phyloP scores from a whole-genome alignment of 106 monocot species.

The Ottelia alismoides region DNA sequence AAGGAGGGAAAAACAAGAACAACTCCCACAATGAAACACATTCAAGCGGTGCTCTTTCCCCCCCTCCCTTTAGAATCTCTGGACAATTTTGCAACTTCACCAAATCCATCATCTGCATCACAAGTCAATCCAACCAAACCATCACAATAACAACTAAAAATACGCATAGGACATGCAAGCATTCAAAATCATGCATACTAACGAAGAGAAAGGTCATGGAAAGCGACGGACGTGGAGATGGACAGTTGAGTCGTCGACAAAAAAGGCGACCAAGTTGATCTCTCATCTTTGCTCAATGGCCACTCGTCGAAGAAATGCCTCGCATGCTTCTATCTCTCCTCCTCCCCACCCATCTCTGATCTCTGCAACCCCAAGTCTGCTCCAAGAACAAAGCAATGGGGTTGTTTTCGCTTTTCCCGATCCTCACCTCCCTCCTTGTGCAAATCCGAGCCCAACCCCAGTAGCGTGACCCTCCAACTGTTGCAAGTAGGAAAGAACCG shows the following conservation, averaged over 20 bases:
- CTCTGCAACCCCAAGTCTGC: background rate
- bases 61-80: too few species aligned
- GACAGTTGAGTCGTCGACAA: constrained; percentile 1
- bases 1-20: too few species aligned
- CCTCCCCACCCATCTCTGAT: background rate
- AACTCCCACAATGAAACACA: too few species aligned
- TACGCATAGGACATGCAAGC: too few species aligned
- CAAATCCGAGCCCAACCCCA: constrained; percentile 16
- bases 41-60: too few species aligned
- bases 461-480: constrained; percentile 30
- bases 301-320: constrained; percentile 8
- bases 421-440: constrained; percentile 4
- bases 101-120: too few species aligned
- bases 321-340: background rate
- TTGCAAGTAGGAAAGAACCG: constrained; percentile 25
- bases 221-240: background rate
- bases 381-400: constrained; percentile 1
- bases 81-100: too few species aligned
- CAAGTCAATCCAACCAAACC: too few species aligned
- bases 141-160: too few species aligned
- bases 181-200: too few species aligned
- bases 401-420: background rate
- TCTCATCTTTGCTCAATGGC: background rate
- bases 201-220: background rate
- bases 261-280: background rate